A percentile compares a stretch with the other conserved stretches of the same genome.
phyloP scores from a whole-genome alignment of 192 early-diverging fungal species.

The Coemansia sp. region DNA sequence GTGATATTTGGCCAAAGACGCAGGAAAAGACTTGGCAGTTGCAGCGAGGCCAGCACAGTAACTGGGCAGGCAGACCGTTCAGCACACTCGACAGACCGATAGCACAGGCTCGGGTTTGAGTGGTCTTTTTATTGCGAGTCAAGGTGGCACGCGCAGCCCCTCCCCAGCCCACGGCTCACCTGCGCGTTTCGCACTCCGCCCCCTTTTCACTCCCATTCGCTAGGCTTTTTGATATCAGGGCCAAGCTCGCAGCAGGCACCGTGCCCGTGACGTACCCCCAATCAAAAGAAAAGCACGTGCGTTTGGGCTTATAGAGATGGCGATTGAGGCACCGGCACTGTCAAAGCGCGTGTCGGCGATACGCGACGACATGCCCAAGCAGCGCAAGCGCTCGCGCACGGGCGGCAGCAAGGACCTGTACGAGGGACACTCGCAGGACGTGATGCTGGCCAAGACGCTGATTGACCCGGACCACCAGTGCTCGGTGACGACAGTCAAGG shows the following conservation, averaged over 20 bases:
- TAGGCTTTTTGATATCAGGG: too few relatives aligned
- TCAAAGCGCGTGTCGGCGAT: slow-evolving; percentile 36
- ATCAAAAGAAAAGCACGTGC: too few relatives aligned
- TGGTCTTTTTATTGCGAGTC: too few relatives aligned
- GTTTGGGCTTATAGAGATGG: slow-evolving; percentile 1
- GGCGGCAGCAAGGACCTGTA: slow-evolving; percentile 55
- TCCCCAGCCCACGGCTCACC: not conserved
- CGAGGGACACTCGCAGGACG: slow-evolving; percentile 55
- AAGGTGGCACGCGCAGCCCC: not conserved
- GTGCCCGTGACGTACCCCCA: not conserved
- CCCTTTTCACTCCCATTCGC: too few relatives aligned
- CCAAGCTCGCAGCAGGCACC: not conserved
- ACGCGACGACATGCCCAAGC: slow-evolving; percentile 38
- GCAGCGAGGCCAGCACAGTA: too few relatives aligned
- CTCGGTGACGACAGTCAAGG: slow-evolving; percentile 55
- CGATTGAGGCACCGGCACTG: slow-evolving; percentile 19
- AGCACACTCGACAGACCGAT: too few relatives aligned
- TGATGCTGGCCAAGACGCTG: slow-evolving; percentile 55
- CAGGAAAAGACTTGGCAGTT: too few relatives aligned
- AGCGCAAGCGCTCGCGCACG: slow-evolving; percentile 55
- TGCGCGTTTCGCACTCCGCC: slow-evolving; percentile 14
- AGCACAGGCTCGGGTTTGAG: too few relatives aligned
- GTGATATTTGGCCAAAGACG: too few relatives aligned
- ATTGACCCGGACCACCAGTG: slow-evolving; percentile 57
- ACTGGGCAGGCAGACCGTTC: too few relatives aligned